Evolutionary conservation across 2,329 filamentous ascomycete genomes (phyloP).

Genomic region (Talaromyces sp.): DNA sequence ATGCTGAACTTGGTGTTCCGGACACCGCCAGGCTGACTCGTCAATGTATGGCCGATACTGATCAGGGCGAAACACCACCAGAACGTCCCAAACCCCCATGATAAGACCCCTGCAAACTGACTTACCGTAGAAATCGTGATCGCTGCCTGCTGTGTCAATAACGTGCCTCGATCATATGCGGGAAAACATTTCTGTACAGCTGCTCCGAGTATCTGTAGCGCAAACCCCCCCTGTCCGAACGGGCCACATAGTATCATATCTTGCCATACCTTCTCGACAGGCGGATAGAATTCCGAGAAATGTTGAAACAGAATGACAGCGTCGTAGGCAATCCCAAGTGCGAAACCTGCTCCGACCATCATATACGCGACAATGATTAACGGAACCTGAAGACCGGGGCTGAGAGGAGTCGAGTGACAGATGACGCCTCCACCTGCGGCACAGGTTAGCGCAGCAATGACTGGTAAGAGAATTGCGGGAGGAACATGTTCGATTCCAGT

Average conservation of each 20-base stretch:
- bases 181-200: conserved; percentile 30
- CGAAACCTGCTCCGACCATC: conserved; percentile 32
- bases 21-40: conserved; percentile 20
- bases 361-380: conserved; percentile 40
- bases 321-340: conserved; percentile 29
- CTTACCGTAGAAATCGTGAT: conserved; percentile 29
- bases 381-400: conserved; percentile 30
- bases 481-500: conserved; percentile 30
- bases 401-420: conserved; percentile 25
- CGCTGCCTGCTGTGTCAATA: conserved; percentile 32
- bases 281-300: conserved; percentile 23
- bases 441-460: conserved; percentile 37
- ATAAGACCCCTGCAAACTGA: conserved; percentile 34
- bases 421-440: conserved; percentile 36
- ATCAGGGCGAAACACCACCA: conserved; percentile 41
- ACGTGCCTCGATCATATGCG: conserved; percentile 2
- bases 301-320: conserved; percentile 32
- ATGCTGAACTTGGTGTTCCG: conserved; percentile 26
- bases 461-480: conserved; percentile 34
- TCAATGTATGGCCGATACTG: conserved; percentile 28
- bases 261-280: conserved; percentile 26
- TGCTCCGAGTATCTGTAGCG: conserved; percentile 35
- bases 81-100: conserved; percentile 39
- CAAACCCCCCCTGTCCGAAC: conserved; percentile 38
- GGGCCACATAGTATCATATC: conserved; percentile 41